Base-by-base conservation (phyloP, 2,329 filamentous ascomycete species). In the Botrytis paeoniae region DNA sequence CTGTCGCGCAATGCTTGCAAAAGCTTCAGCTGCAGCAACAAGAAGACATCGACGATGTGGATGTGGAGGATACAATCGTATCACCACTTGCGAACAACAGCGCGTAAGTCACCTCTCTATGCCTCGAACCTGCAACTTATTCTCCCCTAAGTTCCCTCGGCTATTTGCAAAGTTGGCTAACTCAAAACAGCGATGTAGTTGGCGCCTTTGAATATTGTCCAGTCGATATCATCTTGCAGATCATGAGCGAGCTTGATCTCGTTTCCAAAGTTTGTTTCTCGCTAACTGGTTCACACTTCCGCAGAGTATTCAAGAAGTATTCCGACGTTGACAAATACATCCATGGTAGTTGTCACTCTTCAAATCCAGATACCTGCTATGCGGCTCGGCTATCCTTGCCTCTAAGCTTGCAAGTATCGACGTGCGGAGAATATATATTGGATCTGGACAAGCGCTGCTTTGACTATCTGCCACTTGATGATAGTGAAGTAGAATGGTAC, bases 201-300 rank as follows among this genome's bases (percentile, higher is more conserved):
- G 25, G 25, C 9, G 35, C 35, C 35, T 41, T 68, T 35, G 2
- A 18, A 16, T 4, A 41, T 7, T 4, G 39, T 20, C 35, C 64
- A 20, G 9, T 6, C 35, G 64, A 68, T 32, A 41, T 68, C 25
- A n/a, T 32, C 25, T 7, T 6, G 35, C 54, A 22, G 8, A 41
- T 68, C 35, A 32, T 68, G 25, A 16, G 20, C 35, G n/a, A 41
- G 6, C 35, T 68, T 14, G 48, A 35, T 29, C 18, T 25, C 25
- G n/a, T 57, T 35, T 57, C 64, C 16, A 48, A 68, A 22, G 10
- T 41, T 20, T 68, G 64, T 16, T 57, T 68, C 64, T 68, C 64
- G 48, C 35, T 68, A 37, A 68, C 48, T 12, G 25, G 14, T 1
- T 57, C 48, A n/a, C 48, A 35, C 64, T 68, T 57, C 48, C 48